Base-by-base conservation (phyloP, 345 rosid genomes). In the Alliaria petiolata region DNA sequence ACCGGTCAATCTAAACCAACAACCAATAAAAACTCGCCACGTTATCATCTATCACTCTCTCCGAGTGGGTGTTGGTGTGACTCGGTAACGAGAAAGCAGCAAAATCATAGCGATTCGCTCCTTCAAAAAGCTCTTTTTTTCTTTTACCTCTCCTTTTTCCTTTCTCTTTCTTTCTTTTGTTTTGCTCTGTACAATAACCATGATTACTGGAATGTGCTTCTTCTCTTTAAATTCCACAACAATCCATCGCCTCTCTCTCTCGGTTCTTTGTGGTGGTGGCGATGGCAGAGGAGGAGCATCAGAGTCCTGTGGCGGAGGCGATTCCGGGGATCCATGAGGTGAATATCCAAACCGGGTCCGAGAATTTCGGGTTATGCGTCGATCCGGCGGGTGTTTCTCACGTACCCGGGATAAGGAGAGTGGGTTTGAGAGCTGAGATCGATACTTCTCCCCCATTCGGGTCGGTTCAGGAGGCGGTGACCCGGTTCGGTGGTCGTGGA, bases 381-480 rank as follows among this genome's bases (percentile, higher is more conserved):
- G 81, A 79, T 6, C 75, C 79, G 20, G 79, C 46, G 30, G 35
- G 51, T 56, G 66, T 45, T n/a, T 50, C 69, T 33, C 51, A 55
- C 5, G 58, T 39, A 3, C 81, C 80, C 14, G 92, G 93, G 11
- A 80, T 84, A 7, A 85, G 86, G 83, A 85, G 81, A 73, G 68
- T 76, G 0, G 75, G 80, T 8, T 69, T 77, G 73, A 83, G 97
- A 74, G 98, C 89, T 7, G 98, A 90, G 81, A 90, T 93, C 13
- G 98, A 93, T 22, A 93, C 98, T 13, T 91, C 97, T 40, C 95
- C 87, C 3, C 99, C 97, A 0, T 95, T 91, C 44, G 95, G 88
- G 7, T 95, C 99, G 0, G 96, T 95, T 58, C 86, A 89, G 76
- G 99, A 95, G 78, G 99, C 97, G 0, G 96, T 93, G 64, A 85